Evolutionary conservation across 805 yeast species (phyloP), one percentile per base, ranked within the genome.

Genomic region (Sugiyamaella qingdaonensis): DNA sequence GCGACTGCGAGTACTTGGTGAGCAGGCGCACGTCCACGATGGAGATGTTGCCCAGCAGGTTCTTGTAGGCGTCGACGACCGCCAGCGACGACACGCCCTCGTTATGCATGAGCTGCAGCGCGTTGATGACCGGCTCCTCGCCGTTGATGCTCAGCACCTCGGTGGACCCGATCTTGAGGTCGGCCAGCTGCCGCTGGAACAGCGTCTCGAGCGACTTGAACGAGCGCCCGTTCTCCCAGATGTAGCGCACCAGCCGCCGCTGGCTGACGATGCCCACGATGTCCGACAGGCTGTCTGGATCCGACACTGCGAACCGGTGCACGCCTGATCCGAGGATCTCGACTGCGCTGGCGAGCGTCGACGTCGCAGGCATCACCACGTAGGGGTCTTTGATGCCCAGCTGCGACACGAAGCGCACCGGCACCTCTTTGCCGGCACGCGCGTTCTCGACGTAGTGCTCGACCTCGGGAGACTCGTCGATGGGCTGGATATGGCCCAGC

Each of bases 321-420:
- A 91, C 96, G 18, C 99, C 99, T 37, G 87, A 81, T n/a, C 97
- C 98, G 56, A 92, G 74, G 10, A 87, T 82, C 68, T 89, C 95
- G 61, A 88, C 86, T 1, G 88, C 97, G 4, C 81, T 78, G 41
- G 84, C 76, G 49, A 92, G 73, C 18, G 83, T 79, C 19, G 70
- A 60, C 14, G 75, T 65, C 61, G 88, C 90, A 43, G 82, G 79
- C 54, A 94, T 73, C 64, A 88, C 86, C 56, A 86, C 78, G 64
- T 91, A 89, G 2, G 96, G 96, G 64, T 89, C 92, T 66, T 91
- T 91, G 32, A 89, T 90, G 19, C 92, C 85, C 56, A 94, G 72
- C 61, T 82, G 84, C 48, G 90, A 84, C 34, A 91, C 95, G 70
- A 90, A 89, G 54, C 84, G 83, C 4, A 94, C 97, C 2, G 97